A percentile compares a stretch with the other conserved stretches of the same genome.
Evolutionary conservation across 306 rosid genomes (phyloP).

Genomic region (Vicia villosa): DNA sequence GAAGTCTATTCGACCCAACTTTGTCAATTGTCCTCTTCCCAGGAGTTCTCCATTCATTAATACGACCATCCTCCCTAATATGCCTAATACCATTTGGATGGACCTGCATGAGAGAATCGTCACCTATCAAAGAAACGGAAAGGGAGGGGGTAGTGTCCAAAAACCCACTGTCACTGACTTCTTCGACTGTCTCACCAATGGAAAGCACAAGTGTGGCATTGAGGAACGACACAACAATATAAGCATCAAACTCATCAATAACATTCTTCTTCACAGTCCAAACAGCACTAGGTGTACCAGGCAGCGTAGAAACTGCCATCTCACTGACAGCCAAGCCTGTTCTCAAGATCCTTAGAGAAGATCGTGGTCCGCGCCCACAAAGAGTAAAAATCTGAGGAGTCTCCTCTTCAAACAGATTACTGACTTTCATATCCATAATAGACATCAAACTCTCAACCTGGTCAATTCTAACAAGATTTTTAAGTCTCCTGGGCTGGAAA

Average conservation of each 20-base stretch:
- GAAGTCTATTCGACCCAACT: slow-evolving; percentile 92
- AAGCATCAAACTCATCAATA: slow-evolving; percentile 89
- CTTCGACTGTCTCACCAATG: slow-evolving; percentile 98
- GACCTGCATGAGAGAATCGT: slow-evolving; percentile 98
- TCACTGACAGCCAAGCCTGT: slow-evolving; percentile 98
- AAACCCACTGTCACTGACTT: slow-evolving; percentile 96
- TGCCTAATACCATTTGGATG: slow-evolving; percentile 99
- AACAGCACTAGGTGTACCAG: slow-evolving; percentile 91
- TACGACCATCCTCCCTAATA: slow-evolving; percentile 98
- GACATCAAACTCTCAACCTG: slow-evolving; percentile 97
- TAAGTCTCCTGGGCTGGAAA: slow-evolving; percentile 84
- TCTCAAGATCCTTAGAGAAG: slow-evolving; percentile 88
- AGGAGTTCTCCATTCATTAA: slow-evolving; percentile 98
- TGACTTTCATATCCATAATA: slow-evolving; percentile 88
- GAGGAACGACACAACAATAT: slow-evolving; percentile 92
- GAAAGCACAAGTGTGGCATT: slow-evolving; percentile 95
- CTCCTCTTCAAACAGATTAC: slow-evolving; percentile 91
- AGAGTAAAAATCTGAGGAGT: slow-evolving; percentile 92
- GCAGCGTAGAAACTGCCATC: slow-evolving; percentile 99
- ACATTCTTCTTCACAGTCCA: slow-evolving; percentile 98
- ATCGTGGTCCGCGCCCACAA: slow-evolving; percentile 97
- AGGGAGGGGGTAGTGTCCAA: slow-evolving; percentile 95
- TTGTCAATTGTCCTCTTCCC: slow-evolving; percentile 89
- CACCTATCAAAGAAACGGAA: slow-evolving; percentile 96
- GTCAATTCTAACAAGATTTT: slow-evolving; percentile 93